Base-by-base conservation (phyloP, 768 basidiomycete species). In the Psilocybe cyanescens region DNA sequence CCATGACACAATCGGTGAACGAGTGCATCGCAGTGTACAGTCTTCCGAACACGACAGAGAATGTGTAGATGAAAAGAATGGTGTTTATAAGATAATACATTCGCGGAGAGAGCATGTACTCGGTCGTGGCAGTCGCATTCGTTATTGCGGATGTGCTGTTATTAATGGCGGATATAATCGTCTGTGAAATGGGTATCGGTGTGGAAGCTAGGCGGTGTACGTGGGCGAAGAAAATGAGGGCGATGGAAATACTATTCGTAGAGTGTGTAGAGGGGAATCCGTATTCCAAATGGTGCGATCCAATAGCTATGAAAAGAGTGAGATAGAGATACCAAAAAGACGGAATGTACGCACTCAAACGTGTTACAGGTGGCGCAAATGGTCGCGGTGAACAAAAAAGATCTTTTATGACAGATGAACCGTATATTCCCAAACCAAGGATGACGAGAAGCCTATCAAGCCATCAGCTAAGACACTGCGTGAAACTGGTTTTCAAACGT, bases 261-360 rank as follows among this genome's bases (percentile, higher is more conserved):
- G 94, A 92, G 69, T 99, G 97, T 0, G 96, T 97, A 0, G 95
- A 97, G 0, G 95, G 96, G 70, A 98, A 97, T 24, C 97, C 97
- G 67, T 97, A 97, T 76, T 97, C 95, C 2, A 93, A 81, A 66
- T 94, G 92, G 68, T 93, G 91, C 1, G 78, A 83, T 12, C 91
- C 89, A 55, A 94, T 88, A 4, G 88, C 91, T 93, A 39, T 35
- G 11, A 33, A 35, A n/a, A 41, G 14, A 7, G 9, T 58, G 29
- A 31, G 28, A 30, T 24, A 30, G 41, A 51, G 41, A 56, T 48
- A 19, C 55, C 17, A 4, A 31, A 19, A 47, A 17, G 57, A 19
- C 12, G 37, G 37, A 57, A 35, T 47, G 4, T 11, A 68, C 90
- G 66, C 67, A 96, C 95, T 91, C 5, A 97, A 78, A 55, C 97